Percentiles rank a stretch among this genome's conserved stretches.
Conservation (phyloP, 2,329 filamentous ascomycete genomes). For the Alternaria postmessia region DNA sequence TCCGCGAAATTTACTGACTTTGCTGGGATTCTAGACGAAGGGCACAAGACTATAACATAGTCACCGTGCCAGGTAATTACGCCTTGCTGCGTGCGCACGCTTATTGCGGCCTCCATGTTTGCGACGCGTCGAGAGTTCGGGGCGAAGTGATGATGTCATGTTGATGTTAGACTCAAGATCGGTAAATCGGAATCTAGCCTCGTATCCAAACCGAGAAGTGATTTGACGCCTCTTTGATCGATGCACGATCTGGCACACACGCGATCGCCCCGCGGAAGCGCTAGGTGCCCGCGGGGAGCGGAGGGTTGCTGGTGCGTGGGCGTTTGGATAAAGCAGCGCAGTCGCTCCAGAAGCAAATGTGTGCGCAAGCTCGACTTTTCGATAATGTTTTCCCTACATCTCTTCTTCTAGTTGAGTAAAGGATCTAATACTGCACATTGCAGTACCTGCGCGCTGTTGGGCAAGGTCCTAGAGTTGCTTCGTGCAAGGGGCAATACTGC, state of each 20-base stretch:
- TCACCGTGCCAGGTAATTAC: not conserved
- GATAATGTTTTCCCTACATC: not conserved
- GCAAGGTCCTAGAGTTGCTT: not conserved
- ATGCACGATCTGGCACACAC: constrained; percentile 11
- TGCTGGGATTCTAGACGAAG: constrained; percentile 1
- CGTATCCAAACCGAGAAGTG: constrained; percentile 22
- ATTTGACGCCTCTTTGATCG: constrained; percentile 15
- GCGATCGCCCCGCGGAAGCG: constrained; percentile 6
- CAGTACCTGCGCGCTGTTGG: not conserved
- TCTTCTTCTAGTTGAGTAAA: not conserved
- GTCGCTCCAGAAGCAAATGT: constrained; percentile 1
- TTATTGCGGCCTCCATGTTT: constrained; percentile 17
- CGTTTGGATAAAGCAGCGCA: not conserved
- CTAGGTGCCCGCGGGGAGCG: constrained; percentile 24
- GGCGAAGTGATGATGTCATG: constrained; percentile 35
- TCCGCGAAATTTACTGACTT: constrained; percentile 5
- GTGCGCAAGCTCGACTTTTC: not conserved
- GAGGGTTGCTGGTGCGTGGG: not conserved
- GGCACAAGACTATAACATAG: constrained; percentile 5
- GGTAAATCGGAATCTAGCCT: constrained; percentile 16
- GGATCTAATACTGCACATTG: not conserved
- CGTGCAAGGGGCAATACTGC: not conserved
- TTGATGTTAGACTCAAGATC: constrained; percentile 4
- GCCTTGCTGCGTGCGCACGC: constrained; percentile 11
- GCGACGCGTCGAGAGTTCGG: constrained; percentile 14